Base-by-base conservation (phyloP, 257 asterid species). In the Nicotiana obtusifolia region DNA sequence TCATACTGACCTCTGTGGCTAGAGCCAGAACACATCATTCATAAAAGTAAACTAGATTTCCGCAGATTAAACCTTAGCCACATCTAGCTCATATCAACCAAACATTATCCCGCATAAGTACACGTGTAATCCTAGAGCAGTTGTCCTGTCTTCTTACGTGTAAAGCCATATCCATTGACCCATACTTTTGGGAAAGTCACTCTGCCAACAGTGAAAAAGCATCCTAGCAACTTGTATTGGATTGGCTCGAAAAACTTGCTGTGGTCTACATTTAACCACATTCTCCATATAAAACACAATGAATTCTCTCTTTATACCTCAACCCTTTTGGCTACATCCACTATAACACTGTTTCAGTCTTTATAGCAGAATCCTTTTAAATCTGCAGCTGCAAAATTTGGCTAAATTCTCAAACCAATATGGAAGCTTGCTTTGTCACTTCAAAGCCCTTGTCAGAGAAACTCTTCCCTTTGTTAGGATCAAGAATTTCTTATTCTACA, bases 381-480 rank as follows among this genome's bases (percentile, higher is more conserved):
- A 56, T 19, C 28, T 28, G 35, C 69, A 19, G 35, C 78, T 59
- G 62, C 81, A 79, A 19, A 9, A 66, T 64, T 60, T 77, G 52
- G 64, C 35, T 56, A 11, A 44, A 53, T 26, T 78, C 84, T 60
- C 78, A 64, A 73, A 56, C 41, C 77, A 87, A 44, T 44, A 71
- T 87, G 92, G 87, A 89, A 61, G 87, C 90, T 81, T 86, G 88
- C 86, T 90, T 85, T 88, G 90, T 88, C 56, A 88, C 94, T 81
- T 88, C 95, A 35, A 89, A 83, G 84, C 84, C 94, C 52, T 90
- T 87, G 37, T 69, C 85, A 13, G 89, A 75, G 26, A 75, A 88
- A 66, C 81, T 84, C 81, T 79, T 84, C 59, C 88, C 91, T 82
- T 84, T 81, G 14, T 0, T 83, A 37, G 81, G 82, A 82, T 87